Evolutionary conservation across 1,284 basidiomycete genomes (phyloP).

Genomic region (Vanrija humicola): DNA sequence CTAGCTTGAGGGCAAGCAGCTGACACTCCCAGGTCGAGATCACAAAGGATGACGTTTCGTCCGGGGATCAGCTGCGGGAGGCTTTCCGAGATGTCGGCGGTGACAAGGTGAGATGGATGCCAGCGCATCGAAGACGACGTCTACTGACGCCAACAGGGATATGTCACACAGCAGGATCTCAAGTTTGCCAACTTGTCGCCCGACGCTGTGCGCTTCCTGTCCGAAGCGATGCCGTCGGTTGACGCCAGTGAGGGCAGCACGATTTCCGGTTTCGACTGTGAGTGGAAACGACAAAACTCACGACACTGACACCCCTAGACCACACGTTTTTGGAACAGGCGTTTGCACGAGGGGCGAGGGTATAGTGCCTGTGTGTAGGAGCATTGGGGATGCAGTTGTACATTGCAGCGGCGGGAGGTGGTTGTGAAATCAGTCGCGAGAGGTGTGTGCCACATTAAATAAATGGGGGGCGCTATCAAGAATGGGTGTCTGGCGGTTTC

Average conservation of each 20-base stretch:
- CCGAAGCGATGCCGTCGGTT: slow-evolving; percentile 35
- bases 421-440: neutral
- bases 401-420: neutral
- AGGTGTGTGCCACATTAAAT: neutral
- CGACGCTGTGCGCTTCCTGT: slow-evolving; percentile 75
- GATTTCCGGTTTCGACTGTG: slow-evolving; percentile 37
- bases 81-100: slow-evolving; percentile 88
- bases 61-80: slow-evolving; percentile 84
- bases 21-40: slow-evolving; percentile 69
- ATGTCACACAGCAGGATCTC: slow-evolving; percentile 90
- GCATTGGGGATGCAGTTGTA: neutral
- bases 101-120: slow-evolving; percentile 65
- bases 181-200: slow-evolving; percentile 77
- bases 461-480: neutral
- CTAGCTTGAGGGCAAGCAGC: neutral
- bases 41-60: slow-evolving; percentile 85
- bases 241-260: slow-evolving; percentile 6
- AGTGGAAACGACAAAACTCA: slow-evolving; percentile 18
- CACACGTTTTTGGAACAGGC: slow-evolving; percentile 39
- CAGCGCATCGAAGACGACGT: neutral
- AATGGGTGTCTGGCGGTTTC: neutral
- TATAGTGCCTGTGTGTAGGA: neutral
- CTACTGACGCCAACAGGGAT: slow-evolving; percentile 37
- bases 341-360: slow-evolving; percentile 22
- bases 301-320: slow-evolving; percentile 18